Evolutionary conservation across 306 rosid species (phyloP).

Genomic region (Lathyrus aphaca): DNA sequence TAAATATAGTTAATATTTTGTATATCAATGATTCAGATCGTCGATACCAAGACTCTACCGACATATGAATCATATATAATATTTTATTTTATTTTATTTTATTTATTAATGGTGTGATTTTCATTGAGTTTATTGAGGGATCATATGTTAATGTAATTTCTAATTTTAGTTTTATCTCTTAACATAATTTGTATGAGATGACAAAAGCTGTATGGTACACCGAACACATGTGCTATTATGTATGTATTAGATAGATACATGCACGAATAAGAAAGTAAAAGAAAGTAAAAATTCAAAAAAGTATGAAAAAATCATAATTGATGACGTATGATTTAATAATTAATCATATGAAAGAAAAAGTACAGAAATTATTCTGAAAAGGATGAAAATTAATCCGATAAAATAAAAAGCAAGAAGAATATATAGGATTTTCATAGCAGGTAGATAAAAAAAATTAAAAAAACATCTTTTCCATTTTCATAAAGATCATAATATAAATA

Average conservation of each 20-base stretch:
- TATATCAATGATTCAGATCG: too few relatives aligned
- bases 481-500: neutral
- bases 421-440: constrained; percentile 25
- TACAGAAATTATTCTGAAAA: neutral
- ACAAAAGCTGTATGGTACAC: neutral
- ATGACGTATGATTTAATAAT: neutral
- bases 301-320: neutral
- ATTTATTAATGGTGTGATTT: too few relatives aligned
- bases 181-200: neutral
- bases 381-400: neutral
- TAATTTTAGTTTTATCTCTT: too few relatives aligned
- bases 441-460: too few relatives aligned
- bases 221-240: neutral
- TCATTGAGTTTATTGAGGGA: too few relatives aligned
- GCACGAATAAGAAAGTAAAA: neutral
- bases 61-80: too few relatives aligned
- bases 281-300: neutral
- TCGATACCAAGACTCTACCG: too few relatives aligned
- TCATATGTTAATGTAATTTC: too few relatives aligned
- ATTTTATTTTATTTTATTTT: too few relatives aligned
- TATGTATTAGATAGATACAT: neutral
- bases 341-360: neutral
- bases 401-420: constrained; percentile 28
- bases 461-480: too few relatives aligned
- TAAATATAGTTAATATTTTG: too few relatives aligned